Base-by-base conservation (phyloP, 1,284 basidiomycete genomes). In the Ceratobasidium sp. region DNA sequence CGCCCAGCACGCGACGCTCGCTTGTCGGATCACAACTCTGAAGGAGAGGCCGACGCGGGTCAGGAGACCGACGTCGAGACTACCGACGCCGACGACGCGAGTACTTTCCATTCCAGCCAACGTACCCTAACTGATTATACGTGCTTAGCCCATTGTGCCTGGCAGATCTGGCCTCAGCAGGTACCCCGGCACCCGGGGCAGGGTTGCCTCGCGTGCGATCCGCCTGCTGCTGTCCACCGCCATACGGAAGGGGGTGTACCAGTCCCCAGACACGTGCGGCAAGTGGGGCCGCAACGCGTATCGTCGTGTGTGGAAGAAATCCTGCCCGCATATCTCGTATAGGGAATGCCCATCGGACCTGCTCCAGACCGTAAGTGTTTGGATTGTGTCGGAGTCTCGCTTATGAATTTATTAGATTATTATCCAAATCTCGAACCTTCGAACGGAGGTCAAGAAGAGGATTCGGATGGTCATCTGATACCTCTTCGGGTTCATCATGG, bases 131-230 rank as follows among this genome's bases (percentile, higher is more conserved):
- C n/a, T n/a, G n/a, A n/a, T n/a, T n/a, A n/a, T n/a, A n/a, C n/a
- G n/a, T n/a, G n/a, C n/a, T n/a, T n/a, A n/a, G n/a, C n/a, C n/a
- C n/a, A n/a, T n/a, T n/a, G n/a, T n/a, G 3, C 25, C 7, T 8
- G 13, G n/a, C 2, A 34, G 5, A 29, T 29, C 6, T 4, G 64
- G 64, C 11, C 46, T 66, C 7, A 25, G 44, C 44, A 22, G 32
- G 25, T 66, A 66, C 57, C 70, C 70, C 2, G 59, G 70, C 4
- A 29, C n/a, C 0, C 15, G 9, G 9, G 13, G 29, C 22, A 37
- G 17, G n/a, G 57, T 62, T n/a, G 59, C 57, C 2, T 51, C 57
- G 7, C 32, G 19, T 3, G 70, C 70, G 0, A 73, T 73, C 25
- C 44, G 44, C 2, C 15, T 62, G 11, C 37, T 61, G 25, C 57